Evolutionary conservation across 1,139 yeast genomes (phyloP), one percentile per base, ranked within the genome.

Genomic region (Pichia sp.): DNA sequence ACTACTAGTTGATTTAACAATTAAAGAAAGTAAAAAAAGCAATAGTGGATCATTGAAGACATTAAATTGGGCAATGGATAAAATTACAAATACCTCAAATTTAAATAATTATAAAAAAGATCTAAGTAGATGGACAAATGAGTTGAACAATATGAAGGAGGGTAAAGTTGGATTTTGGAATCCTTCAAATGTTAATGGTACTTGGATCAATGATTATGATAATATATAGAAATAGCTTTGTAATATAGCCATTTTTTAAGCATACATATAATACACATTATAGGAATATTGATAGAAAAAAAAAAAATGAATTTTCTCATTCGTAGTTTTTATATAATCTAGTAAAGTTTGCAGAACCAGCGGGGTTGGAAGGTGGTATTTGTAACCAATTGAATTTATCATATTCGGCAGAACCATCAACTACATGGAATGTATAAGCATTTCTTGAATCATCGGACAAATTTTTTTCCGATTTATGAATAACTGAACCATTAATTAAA

Each of bases 351-450:
- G 69, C 61, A 1, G 87, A 84, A 0, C 89, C 88, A 11, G 39
- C 27, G 15, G 72, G 63, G 7, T 60, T 56, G 9, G 63, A 50
- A 1, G 80, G 77, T 1, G 93, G 93, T 2, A 83, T 78, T 54
- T 83, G 94, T 29, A 83, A 65, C 93, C 94, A 83, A 56, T 83
- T 83, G 54, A 68, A 61, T 24, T 65, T 64, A 55, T 83, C 93
- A 54, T 81, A 83, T 25, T 70, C 59, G 24, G 66, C 60, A 1
- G 53, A 60, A 2, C 89, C 93, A 41, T 84, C 94, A 46, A 84
- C 80, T 35, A 80, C 72, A 57, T 84, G 94, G 62, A 84, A 84
- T 0, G 93, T 83, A 60, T 83, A 84, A 1, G 89, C 93, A 53
- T 69, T 83, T 47, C 94, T 65, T 7, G 87, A 78, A 44, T 68